These are phyloP conservation scores for Rutstroemia sp. DNA, from an alignment of 2,329 filamentous ascomycete genomes.

Conservation along the genomic window DNA sequence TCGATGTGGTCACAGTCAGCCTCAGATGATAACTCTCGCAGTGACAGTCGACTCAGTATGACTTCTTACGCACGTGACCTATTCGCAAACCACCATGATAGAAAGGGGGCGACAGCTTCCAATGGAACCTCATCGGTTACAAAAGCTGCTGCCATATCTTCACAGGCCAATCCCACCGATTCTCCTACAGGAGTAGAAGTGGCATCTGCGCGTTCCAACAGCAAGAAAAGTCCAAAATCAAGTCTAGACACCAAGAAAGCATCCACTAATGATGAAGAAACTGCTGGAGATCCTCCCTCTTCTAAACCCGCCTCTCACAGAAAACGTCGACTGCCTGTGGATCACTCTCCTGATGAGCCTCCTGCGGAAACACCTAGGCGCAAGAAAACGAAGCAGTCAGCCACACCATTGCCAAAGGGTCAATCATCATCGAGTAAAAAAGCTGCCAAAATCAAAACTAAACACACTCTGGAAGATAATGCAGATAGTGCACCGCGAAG, in stretches of 20 bases:
- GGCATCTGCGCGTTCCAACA: no score
- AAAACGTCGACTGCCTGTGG: slow-evolving; percentile 10
- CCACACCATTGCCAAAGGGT: not conserved
- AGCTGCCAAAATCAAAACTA: not conserved
- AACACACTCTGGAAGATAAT: not conserved
- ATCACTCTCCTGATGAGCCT: not conserved
- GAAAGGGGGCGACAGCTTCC: no score
- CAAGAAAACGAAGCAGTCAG: not conserved
- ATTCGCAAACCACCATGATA: no score
- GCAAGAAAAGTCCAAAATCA: no score
- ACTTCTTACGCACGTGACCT: no score
- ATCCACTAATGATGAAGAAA: no score
- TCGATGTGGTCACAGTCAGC: not conserved
- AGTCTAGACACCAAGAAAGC: no score
- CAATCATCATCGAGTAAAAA: not conserved
- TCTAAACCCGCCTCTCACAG: not conserved
- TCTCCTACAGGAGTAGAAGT: no score
- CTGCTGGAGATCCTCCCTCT: not conserved
- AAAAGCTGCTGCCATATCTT: no score
- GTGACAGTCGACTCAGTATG: not conserved
- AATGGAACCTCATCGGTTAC: no score
- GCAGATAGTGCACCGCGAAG: not conserved
- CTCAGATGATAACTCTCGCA: not conserved
- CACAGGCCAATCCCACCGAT: no score
- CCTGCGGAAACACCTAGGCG: not conserved